Evolutionary conservation across 345 rosid genomes (phyloP), one percentile per base, ranked within the genome.

Genomic region (Schrenkiella parvula): DNA sequence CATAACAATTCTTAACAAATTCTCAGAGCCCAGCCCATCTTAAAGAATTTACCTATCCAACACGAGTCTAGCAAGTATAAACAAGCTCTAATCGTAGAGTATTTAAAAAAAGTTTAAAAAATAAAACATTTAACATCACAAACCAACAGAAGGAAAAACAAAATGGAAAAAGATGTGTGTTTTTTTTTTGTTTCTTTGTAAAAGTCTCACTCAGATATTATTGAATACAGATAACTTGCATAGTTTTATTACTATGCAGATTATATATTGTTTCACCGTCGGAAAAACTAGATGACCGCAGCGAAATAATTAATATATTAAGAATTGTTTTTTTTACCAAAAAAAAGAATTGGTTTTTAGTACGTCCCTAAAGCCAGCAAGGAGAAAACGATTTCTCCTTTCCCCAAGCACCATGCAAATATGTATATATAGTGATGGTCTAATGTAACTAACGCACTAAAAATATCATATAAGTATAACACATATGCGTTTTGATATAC

Each of bases 381-480:
- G 13, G 55, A 46, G 66, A 73, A 66, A 58, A 26, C n/a, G 52
- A 66, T 57, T 8, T 37, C 38, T 74, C 44, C 2, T 4, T 46
- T 47, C 32, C 22, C 23, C 44, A 22, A 67, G 35, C 18, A 67
- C 15, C 55, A 59, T 69, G 64, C 70, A 69, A 25, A 21, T 43
- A 37, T 28, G 22, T 69, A 9, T 47, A 3, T 32, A 25, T 54
- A 34, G 17, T 62, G 58, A 60, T 50, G 67, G 44, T 75, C 46
- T 38, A 50, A 59, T 53, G 67, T 53, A 75, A 75, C 79, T 52
- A 61, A 75, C 79, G 66, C 79, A 68, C 64, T 75, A 52, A 31
- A 61, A 42, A 61, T 38, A 68, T 54, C 52, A 69, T 68, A 31
- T 51, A 32, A 29, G 17, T 64, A 54, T 15, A 47, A 31, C 39